A percentile compares a stretch with the other conserved stretches of the same genome.
Conservation (phyloP, 495 filamentous ascomycete species). For the Aspergillus hancockii region DNA sequence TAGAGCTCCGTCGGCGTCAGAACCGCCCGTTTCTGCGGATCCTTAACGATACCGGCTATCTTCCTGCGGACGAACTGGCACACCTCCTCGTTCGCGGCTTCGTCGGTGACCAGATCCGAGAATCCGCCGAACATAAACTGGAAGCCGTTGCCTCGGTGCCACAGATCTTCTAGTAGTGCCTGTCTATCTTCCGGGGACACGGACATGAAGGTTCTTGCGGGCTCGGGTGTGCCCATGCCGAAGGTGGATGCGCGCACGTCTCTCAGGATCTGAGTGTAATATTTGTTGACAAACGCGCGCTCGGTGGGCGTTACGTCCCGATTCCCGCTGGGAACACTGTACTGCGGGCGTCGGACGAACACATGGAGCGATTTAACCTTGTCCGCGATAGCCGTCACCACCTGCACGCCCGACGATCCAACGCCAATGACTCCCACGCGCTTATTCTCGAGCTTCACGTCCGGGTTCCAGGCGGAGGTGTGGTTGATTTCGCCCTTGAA, state of each 20-base stretch:
- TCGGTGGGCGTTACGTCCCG: neutral
- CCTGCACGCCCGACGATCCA: constrained; percentile 48
- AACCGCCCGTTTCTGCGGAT: constrained; percentile 15
- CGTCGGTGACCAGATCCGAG: constrained; percentile 20
- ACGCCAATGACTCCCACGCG: constrained; percentile 49
- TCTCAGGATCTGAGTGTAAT: constrained; percentile 13
- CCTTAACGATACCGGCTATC: constrained; percentile 21
- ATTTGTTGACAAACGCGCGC: constrained; percentile 1
- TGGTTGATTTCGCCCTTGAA: constrained; percentile 29
- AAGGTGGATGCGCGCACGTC: constrained; percentile 2
- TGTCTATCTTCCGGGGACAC: constrained; percentile 16
- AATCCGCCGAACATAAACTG: constrained; percentile 28
- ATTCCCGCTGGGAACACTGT: constrained; percentile 48
- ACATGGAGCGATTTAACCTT: constrained; percentile 38
- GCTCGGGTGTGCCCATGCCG: constrained; percentile 18
- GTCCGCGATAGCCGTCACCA: constrained; percentile 28
- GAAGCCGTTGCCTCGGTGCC: constrained; percentile 24
- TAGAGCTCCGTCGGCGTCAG: constrained; percentile 22
- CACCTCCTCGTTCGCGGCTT: constrained; percentile 22
- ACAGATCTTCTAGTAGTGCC: constrained; percentile 23
- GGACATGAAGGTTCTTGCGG: neutral
- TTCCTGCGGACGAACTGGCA: constrained; percentile 26
- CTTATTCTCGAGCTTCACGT: constrained; percentile 37
- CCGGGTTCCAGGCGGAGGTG: constrained; percentile 23
- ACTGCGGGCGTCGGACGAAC: constrained; percentile 51